phyloP scores from a whole-genome alignment of 805 yeast genomes.

The Zygosaccharomyces kombuchaensis region DNA sequence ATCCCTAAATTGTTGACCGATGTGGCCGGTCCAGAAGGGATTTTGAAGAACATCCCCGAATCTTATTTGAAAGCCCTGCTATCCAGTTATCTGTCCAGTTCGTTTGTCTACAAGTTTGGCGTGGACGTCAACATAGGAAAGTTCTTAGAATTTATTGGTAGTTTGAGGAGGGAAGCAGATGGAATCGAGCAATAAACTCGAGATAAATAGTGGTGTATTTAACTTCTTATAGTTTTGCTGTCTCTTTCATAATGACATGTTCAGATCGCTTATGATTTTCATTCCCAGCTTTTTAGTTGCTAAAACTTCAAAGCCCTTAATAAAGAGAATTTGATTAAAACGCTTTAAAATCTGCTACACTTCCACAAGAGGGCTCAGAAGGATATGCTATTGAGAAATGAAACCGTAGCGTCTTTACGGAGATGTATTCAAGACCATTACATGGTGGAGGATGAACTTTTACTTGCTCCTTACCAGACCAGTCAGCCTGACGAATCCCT shows the following conservation, averaged over 20 bases:
- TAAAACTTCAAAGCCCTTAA: not conserved
- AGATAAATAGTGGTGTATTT: not conserved
- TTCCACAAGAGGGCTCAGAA: not conserved
- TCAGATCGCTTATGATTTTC: not conserved
- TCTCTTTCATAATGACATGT: not conserved
- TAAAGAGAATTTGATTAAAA: no score
- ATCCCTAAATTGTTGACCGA: slow-evolving; percentile 69
- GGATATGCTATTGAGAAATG: slow-evolving; percentile 7
- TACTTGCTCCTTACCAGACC: slow-evolving; percentile 1
- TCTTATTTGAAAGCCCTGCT: slow-evolving; percentile 84
- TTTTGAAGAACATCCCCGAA: slow-evolving; percentile 76
- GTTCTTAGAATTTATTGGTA: slow-evolving; percentile 64
- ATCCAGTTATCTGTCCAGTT: slow-evolving; percentile 79
- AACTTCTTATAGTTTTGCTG: not conserved
- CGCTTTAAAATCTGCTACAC: not conserved
- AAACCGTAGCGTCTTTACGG: slow-evolving; percentile 9
- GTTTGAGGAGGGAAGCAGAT: slow-evolving; percentile 43
- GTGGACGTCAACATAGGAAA: slow-evolving; percentile 71
- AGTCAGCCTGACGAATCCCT: slow-evolving; percentile 1
- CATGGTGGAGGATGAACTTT: not conserved
- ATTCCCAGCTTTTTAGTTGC: not conserved
- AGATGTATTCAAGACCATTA: not conserved
- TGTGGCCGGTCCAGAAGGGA: slow-evolving; percentile 60
- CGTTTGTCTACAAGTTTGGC: slow-evolving; percentile 80
- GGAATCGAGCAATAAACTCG: not conserved